Conservation (phyloP, 345 rosid genomes). For the Eucalyptus caleyi region DNA sequence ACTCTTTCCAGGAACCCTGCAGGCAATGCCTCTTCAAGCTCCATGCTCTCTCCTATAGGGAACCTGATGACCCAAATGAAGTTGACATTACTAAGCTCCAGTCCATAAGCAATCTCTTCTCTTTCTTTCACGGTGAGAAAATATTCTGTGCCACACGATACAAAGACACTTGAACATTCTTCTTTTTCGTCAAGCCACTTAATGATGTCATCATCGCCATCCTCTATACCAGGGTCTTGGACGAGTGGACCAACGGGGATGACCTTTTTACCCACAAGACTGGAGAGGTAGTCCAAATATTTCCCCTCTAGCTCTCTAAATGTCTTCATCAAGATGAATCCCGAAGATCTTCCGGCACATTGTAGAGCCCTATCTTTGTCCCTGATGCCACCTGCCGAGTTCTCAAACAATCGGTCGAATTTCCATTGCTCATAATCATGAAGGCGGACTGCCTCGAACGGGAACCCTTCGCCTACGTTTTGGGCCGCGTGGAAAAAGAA, state of each 20-base stretch:
- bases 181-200: slow-evolving; percentile 15
- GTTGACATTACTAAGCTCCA: slow-evolving; percentile 11
- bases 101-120: slow-evolving; percentile 21
- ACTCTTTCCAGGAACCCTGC: slow-evolving; percentile 11
- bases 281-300: slow-evolving; percentile 8
- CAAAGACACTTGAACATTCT: slow-evolving; percentile 5
- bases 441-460: not conserved
- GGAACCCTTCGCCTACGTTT: not conserved
- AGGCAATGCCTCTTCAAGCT: slow-evolving; percentile 7
- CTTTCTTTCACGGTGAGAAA: slow-evolving; percentile 10
- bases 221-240: not conserved
- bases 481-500: not conserved
- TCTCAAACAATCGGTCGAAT: not conserved
- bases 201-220: not conserved
- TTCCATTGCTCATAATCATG: not conserved
- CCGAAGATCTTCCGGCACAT: not conserved
- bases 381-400: not conserved
- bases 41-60: not conserved
- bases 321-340: slow-evolving; percentile 8
- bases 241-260: slow-evolving; percentile 23
- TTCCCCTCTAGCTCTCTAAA: slow-evolving; percentile 21
- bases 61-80: slow-evolving; percentile 28
- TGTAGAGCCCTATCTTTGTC: not conserved
- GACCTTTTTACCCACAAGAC: slow-evolving; percentile 1
- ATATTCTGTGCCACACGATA: slow-evolving; percentile 23